Evolutionary conservation across 2,329 filamentous ascomycete species (phyloP).

Genomic region (Thyridium curvatum): DNA sequence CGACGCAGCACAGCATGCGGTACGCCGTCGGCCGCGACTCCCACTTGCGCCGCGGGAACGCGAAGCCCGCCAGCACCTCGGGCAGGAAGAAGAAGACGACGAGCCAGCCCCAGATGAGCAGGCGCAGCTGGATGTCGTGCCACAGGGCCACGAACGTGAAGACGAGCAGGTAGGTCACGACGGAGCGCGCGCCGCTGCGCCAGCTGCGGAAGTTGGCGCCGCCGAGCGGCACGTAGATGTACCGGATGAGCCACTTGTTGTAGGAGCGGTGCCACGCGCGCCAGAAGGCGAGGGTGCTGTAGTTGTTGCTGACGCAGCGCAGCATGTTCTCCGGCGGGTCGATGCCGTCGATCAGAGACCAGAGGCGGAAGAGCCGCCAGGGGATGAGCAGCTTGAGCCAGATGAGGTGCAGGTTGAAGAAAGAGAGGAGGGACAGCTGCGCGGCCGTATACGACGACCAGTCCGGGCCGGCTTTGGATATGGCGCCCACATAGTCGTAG

Average conservation of each 20-base stretch:
- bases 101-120: constrained; percentile 96
- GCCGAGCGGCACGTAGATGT: constrained; percentile 88
- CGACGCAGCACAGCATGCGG: constrained; percentile 72
- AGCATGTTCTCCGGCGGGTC: constrained; percentile 98
- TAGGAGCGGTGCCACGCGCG: constrained; percentile 92
- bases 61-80: constrained; percentile 63
- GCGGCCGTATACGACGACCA: constrained; percentile 82
- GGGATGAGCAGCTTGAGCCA: constrained; percentile 96
- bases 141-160: constrained; percentile 97
- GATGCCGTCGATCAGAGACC: constrained; percentile 82
- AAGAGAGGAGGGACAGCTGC: constrained; percentile 84
- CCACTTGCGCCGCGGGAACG: constrained; percentile 73
- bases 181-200: constrained; percentile 45
- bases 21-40: constrained; percentile 64
- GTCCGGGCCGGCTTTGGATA: constrained; percentile 70
- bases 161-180: constrained; percentile 73
- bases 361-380: constrained; percentile 98
- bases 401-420: constrained; percentile 94
- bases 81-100: constrained; percentile 91
- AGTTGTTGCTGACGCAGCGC: constrained; percentile 93
- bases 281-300: constrained; percentile 88
- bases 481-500: constrained; percentile 89
- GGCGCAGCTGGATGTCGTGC: constrained; percentile 90
- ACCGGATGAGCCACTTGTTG: constrained; percentile 91
- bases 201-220: constrained; percentile 50